Evolutionary conservation across 164 flowering plant species (phyloP), one percentile per base, ranked within the genome.

Genomic region (Sedum album): DNA sequence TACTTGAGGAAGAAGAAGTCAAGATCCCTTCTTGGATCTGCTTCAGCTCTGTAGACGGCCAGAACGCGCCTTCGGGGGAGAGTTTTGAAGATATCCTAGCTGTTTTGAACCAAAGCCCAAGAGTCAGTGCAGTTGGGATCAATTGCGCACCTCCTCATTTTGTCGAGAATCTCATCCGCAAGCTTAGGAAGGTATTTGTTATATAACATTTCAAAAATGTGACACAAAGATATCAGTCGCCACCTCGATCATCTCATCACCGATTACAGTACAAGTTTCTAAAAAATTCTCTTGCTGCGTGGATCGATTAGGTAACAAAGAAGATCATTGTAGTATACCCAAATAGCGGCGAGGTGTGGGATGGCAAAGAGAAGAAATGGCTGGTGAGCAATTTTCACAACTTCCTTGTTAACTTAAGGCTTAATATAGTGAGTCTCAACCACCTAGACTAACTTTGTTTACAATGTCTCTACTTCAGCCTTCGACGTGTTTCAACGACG

Each of bases 61-160:
- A 78, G 70, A 83, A 88, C 72, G 86, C 88, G 6, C 81, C 97
- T 2, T 87, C 89, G 2, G 94, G 96, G 31, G 98, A 90, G 72
- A 84, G 83, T 67, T 88, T 93, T 41, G 68, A 77, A 71, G 96
- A 90, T 17, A 85, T 89, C 73, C 87, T 88, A 44, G 81, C 82
- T 18, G 49, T 85, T 9, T 60, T 87, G 42, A 88, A 90, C 64
- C 80, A 76, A 70, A 82, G 89, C 49, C 60, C 77, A 69, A 81
- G 67, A 82, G 88, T 90, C 28, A 41, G 66, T 60, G 86, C 81
- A 1, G 90, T 88, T 23, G 98, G 98, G 25, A 89, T 90, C 60
- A 93, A 90, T 49, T 93, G 98, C 70, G 76, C 98, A 17, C 94
- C 97, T 17, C 96, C 96, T 15, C 86, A 85, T 20, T 90, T 89